phyloP scores from a whole-genome alignment of 768 basidiomycete genomes.

The Boletus coccyginus region DNA sequence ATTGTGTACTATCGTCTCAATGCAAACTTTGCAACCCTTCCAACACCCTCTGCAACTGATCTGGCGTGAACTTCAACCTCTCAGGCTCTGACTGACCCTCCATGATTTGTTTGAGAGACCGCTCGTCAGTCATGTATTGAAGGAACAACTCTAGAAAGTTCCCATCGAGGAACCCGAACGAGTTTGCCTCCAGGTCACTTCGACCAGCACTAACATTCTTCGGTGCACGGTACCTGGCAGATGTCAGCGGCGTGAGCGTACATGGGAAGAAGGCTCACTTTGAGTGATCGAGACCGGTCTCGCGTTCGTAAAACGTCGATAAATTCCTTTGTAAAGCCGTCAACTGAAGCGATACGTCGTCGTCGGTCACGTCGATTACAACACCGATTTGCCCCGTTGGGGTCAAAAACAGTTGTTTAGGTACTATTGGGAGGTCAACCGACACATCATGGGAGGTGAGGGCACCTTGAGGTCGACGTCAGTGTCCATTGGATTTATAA shows the following conservation, averaged over 20 bases:
- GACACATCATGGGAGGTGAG: conserved; percentile 46
- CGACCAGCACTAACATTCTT: conserved; percentile 47
- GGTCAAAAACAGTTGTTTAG: conserved; percentile 73
- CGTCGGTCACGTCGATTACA: conserved; percentile 56
- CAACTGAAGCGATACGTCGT: conserved; percentile 51
- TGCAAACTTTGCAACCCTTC: background rate
- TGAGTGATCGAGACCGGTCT: conserved; percentile 59
- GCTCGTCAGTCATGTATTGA: conserved; percentile 36
- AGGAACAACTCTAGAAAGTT: conserved; percentile 77
- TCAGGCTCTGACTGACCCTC: conserved; percentile 60
- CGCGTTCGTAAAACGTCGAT: conserved; percentile 45
- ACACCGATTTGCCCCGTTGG: conserved; percentile 77
- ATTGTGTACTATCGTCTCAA: background rate
- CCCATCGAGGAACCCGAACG: conserved; percentile 85
- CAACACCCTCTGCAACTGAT: conserved; percentile 30
- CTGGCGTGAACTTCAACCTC: conserved; percentile 43
- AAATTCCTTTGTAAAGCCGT: conserved; percentile 77
- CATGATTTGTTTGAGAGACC: conserved; percentile 50
- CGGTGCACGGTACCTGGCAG: conserved; percentile 66
- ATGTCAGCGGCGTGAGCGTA: background rate
- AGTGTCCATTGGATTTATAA: background rate
- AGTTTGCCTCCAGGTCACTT: conserved; percentile 53
- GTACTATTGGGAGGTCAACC: conserved; percentile 40
- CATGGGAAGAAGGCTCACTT: conserved; percentile 40
- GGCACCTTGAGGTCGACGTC: conserved; percentile 43